Conservation (phyloP, 768 basidiomycete genomes). For the Dacryopinax spathularia region DNA sequence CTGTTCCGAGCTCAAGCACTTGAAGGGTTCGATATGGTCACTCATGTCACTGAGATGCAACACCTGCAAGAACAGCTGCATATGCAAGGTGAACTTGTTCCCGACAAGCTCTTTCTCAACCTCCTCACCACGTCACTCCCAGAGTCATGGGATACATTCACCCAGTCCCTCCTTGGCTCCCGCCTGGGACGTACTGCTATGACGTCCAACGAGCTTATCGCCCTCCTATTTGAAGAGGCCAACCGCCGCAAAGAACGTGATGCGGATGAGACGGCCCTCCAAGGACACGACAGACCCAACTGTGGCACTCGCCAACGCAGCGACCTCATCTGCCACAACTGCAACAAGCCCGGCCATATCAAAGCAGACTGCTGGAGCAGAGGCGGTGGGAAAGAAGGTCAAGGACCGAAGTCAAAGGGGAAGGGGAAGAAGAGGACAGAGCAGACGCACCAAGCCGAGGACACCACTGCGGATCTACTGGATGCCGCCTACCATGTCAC, state of each 20-base stretch:
- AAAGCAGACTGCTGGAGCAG: slow-evolving; percentile 20
- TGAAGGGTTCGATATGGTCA: slow-evolving; percentile 23
- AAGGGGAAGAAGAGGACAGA: slow-evolving; percentile 6
- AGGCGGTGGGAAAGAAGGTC: slow-evolving; percentile 26
- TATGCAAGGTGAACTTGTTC: slow-evolving; percentile 16
- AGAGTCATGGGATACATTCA: slow-evolving; percentile 25
- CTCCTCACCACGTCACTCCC: slow-evolving; percentile 24
- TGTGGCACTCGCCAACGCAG: neutral
- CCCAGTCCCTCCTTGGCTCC: slow-evolving; percentile 11
- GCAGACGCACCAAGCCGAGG: neutral
- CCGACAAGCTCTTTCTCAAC: slow-evolving; percentile 22
- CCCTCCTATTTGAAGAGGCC: slow-evolving; percentile 11
- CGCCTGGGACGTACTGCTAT: slow-evolving; percentile 11
- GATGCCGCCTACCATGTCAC: neutral
- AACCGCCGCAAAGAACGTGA: neutral
- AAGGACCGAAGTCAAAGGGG: slow-evolving; percentile 16
- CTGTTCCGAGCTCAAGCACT: slow-evolving; percentile 19
- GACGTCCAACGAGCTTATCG: slow-evolving; percentile 12
- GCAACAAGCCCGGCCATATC: slow-evolving; percentile 23
- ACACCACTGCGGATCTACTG: neutral
- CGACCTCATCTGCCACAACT: slow-evolving; percentile 21
- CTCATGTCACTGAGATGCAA: slow-evolving; percentile 22
- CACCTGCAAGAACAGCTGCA: slow-evolving; percentile 17
- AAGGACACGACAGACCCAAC: neutral
- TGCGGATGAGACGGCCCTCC: neutral